Conservation (phyloP, 2,329 filamentous ascomycete species). For the Aspergillus luchuensis region DNA sequence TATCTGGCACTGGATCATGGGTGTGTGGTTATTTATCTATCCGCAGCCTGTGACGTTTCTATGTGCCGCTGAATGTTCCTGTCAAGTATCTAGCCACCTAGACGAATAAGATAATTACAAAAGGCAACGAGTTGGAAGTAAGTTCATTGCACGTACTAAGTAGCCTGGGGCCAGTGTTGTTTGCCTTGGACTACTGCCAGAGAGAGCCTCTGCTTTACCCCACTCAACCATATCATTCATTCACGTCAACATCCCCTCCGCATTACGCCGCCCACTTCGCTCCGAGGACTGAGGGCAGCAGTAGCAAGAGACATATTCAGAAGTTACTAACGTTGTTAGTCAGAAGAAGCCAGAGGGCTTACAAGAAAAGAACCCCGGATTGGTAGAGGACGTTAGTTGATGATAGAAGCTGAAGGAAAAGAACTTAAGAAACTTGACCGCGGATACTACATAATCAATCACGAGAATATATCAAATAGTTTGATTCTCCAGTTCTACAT, state of each 20-base stretch:
- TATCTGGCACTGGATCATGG: neutral
- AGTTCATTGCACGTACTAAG: neutral
- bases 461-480: too few relatives aligned
- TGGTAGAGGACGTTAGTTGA: too few relatives aligned
- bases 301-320: too few relatives aligned
- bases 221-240: neutral
- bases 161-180: neutral
- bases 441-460: too few relatives aligned
- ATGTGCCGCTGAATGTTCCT: neutral
- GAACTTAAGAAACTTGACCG: too few relatives aligned
- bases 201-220: neutral
- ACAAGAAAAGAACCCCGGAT: fast-evolving
- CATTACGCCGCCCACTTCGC: too few relatives aligned
- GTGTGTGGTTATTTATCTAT: too few relatives aligned
- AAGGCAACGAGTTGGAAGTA: neutral
- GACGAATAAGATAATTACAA: neutral
- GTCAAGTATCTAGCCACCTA: conserved; percentile 4
- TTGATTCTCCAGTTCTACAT: too few relatives aligned
- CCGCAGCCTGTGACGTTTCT: neutral
- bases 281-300: too few relatives aligned
- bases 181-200: neutral
- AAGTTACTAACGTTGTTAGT: fast-evolving
- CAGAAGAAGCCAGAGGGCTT: fast-evolving
- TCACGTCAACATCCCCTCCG: neutral
- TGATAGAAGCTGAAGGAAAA: too few relatives aligned